phyloP scores from a whole-genome alignment of 169 alveolate species.

The Ichthyophthirius multifiliis region DNA sequence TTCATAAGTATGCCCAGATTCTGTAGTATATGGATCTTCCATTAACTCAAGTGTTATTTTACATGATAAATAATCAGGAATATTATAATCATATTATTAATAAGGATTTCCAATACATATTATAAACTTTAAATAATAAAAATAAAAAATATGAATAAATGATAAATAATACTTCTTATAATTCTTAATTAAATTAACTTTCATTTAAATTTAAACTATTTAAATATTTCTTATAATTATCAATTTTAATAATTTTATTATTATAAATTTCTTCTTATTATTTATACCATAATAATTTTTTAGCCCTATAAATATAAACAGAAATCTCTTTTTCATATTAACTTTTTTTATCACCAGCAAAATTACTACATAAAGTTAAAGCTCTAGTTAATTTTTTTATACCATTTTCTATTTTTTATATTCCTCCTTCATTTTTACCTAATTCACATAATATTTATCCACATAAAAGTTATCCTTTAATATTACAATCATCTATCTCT shows the following conservation, averaged over 20 bases:
- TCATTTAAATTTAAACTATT: background rate
- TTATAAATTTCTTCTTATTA: background rate
- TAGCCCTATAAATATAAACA: conserved; percentile 36
- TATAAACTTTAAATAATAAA: too few relatives aligned
- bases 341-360: conserved; percentile 20
- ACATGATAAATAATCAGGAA: conserved; percentile 33
- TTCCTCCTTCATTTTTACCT: conserved; percentile 3
- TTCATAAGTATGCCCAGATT: conserved; percentile 38
- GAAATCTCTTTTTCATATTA: conserved; percentile 31
- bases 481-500: conserved; percentile 36
- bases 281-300: conserved; percentile 36
- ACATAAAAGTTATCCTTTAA: conserved; percentile 27
- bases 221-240: conserved; percentile 11
- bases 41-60: conserved; percentile 36
- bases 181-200: background rate
- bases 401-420: conserved; percentile 23
- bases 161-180: background rate
- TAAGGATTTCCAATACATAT: conserved; percentile 28
- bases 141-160: too few relatives aligned
- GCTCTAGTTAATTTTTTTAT: conserved; percentile 23
- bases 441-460: conserved; percentile 26
- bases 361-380: background rate
- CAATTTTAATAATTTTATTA: background rate
- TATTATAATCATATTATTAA: background rate
- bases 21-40: conserved; percentile 37